Base-by-base conservation (phyloP, 2,329 filamentous ascomycete genomes). In the Penicillium brasilianum region DNA sequence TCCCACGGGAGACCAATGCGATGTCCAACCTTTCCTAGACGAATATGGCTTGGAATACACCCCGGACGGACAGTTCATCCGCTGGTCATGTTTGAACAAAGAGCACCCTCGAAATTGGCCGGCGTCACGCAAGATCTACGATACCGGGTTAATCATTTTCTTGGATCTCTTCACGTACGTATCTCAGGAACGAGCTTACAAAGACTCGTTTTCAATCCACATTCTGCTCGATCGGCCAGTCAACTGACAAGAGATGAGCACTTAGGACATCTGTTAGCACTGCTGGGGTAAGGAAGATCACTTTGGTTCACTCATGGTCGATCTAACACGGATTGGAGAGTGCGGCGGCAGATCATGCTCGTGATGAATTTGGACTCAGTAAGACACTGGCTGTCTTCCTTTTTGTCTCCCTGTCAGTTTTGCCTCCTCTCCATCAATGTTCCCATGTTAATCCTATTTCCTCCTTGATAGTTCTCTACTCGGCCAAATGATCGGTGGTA, bases 401-500 rank as follows among this genome's bases (percentile, higher is more conserved):
- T 16, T 61, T 63, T 28, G 55, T 63, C 28, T 63, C 61, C 30
- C 11, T 63, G 61, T 63, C 8, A 57, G 61, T 13, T 4, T 46
- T 13, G 5, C 13, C 13, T 28, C 22, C 20, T 46, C 7, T 25
- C 43, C 11, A 2, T 18, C 6, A 20, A 41, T 3, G 18, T 41
- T 18, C 11, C 39, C 8, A 44, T 14, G 2, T 25, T 44, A 25
- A 44, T n/a, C 37, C 20, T 44, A 20, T 11, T 25, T 13, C 22
- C 25, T 16, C 32, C 5, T 2, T 25, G 11, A 16, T 20, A 46
- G 43, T 6, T 46, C 43, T 25, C 14, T 46, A 8, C 2, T 74
- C 7, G 72, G 71, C 8, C 70, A 74, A 57, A 66, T 61, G 3
- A 22, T 72, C 2, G 74, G 74, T 4, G 67, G 64, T 25, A 60